Evolutionary conservation across 495 filamentous ascomycete genomes (phyloP).

Genomic region (Aspergillus nidulans): DNA sequence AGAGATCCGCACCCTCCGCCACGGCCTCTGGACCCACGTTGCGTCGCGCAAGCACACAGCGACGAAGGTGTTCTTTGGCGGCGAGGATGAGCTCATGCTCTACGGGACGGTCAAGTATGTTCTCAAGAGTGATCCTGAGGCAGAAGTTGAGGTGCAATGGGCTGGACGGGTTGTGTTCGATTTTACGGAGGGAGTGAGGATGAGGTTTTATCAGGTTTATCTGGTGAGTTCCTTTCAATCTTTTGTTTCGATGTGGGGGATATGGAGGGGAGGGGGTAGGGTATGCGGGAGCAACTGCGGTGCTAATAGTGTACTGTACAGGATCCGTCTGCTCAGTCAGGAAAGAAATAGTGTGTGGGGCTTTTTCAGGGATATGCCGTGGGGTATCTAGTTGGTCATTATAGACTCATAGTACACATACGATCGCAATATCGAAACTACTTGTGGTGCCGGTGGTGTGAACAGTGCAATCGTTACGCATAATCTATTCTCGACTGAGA

Average conservation of each 20-base stretch:
- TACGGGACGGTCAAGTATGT: conserved; percentile 54
- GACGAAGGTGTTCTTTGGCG: conserved; percentile 49
- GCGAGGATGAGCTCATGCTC: conserved; percentile 56
- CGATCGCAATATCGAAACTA: too few relatives aligned
- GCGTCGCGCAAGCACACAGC: conserved; percentile 47
- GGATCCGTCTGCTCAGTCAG: conserved; percentile 38
- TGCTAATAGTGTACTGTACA: conserved; percentile 8
- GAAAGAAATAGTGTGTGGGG: conserved; percentile 27
- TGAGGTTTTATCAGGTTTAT: conserved; percentile 65
- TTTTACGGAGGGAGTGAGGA: conserved; percentile 36
- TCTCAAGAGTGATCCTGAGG: conserved; percentile 44
- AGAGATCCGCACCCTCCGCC: conserved; percentile 54
- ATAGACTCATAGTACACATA: too few relatives aligned
- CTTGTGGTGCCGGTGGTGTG: too few relatives aligned
- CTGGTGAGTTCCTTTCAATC: conserved; percentile 40
- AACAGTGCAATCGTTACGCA: background rate
- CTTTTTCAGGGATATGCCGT: too few relatives aligned
- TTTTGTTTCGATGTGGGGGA: conserved; percentile 1
- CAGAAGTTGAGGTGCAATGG: conserved; percentile 45
- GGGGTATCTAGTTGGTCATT: background rate
- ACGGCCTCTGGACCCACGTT: conserved; percentile 55
- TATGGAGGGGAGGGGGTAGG: background rate
- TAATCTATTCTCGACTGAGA: conserved; percentile 4
- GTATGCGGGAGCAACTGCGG: background rate
- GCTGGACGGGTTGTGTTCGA: conserved; percentile 51